Base-by-base conservation (phyloP, 495 filamentous ascomycete genomes). In the Haplographium delicatum region DNA sequence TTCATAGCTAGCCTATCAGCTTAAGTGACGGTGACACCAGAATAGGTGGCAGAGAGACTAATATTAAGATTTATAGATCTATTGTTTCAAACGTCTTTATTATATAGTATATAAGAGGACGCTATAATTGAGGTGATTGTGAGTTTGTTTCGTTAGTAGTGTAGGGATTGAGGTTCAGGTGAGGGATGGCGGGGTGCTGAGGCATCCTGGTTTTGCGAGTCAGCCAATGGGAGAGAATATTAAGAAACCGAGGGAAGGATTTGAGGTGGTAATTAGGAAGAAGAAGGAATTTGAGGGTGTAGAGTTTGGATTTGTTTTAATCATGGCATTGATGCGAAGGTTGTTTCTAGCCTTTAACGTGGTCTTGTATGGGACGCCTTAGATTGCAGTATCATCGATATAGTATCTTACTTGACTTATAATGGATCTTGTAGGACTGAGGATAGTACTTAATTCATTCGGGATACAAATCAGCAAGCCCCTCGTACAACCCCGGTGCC, bases 381-480 rank as follows among this genome's bases (percentile, higher is more conserved):
- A 13, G 28, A 31, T 6, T 31, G 28, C 28, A 31, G 28, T 13
- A 31, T 31, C 28, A 31, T 31, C 28, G 28, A 31, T 31, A 31
- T 31, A 31, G 28, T 31, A 31, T 31, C 28, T 31, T 31, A 31
- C 28, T 6, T 31, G 6, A 13, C 28, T 31, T 31, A 13, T 31
- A 31, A 31, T 31, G 28, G 28, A 31, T 31, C 28, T 6, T 31
- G 28, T 31, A 31, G 28, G 28, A 13, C 13, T 13, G 28, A 31
- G 28, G 28, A 31, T 13, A 19, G 35, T 39, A 5, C n/a, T 18
- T 19, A 19, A 39, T 19, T 19, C 7, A 13, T 15, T 39, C 7
- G 22, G 25, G 26, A 33, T 44, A 4, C 26, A 44, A 44, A 16
- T 16, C 22, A 44, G 41, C 22, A 44, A 44, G 23, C 23, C 41